Evolutionary conservation across 441 rosid species (phyloP), one percentile per base, ranked within the genome.

Genomic region (Melastoma candidum): DNA sequence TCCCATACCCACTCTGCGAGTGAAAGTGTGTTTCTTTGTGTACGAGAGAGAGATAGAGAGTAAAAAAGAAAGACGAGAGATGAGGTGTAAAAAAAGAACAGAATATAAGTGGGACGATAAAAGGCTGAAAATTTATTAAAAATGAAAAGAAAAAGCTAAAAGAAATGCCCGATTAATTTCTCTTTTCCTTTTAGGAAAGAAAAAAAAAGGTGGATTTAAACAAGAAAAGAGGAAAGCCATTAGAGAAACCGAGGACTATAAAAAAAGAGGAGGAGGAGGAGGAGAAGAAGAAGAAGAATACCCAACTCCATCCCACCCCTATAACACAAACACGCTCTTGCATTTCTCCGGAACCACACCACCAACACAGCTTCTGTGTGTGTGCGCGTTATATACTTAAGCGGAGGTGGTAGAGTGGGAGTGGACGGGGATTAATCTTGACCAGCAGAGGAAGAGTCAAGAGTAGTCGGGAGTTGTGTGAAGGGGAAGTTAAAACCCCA

Each of bases 231-330:
- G 51, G 65, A 69, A 63, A 61, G 60, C 54, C 47, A 66, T 68
- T 49, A 67, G 60, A 56, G 29, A 51, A 25, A 53, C 36, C 29
- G 57, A 51, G 57, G 73, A 76, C 80, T 83, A 83, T 88, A 88
- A 85, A 85, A 63, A 58, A 68, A 60, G 56, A 26, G 75, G 80
- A 75, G 81, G 81, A 50, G 78, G 46, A 36, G 22, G 44, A 44
- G 48, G 2, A 9, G 27, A 14, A 17, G 22, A 17, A 17, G 22
- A 17, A 17, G 22, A 17, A 17, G 22, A 17, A 17, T 17, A 17
- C 22, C 22, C 22, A 17, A 17, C 22, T 17, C 22, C 22, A 17
- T 17, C 22, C 22, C 22, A 17, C 22, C 22, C 22, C 22, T 17
- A 17, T 17, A 17, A 17, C 22, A 17, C 22, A 17, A 17, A 17